These are phyloP conservation scores for Auxenochlorella pyrenoidosa DNA, from an alignment of 139 green algal genomes.

Conservation along the genomic window DNA sequence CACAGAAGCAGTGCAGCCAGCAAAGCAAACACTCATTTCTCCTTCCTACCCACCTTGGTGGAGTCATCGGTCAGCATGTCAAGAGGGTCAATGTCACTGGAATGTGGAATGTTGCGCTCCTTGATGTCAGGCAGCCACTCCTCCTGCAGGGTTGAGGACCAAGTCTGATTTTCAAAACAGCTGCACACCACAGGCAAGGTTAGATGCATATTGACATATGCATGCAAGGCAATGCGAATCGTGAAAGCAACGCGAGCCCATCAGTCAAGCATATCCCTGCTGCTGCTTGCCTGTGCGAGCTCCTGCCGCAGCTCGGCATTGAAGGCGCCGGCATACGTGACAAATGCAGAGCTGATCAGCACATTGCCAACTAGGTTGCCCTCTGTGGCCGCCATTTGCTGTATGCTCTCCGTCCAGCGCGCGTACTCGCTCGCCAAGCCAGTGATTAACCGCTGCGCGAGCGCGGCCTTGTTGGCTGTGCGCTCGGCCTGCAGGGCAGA, in stretches of 20 bases:
- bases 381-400: slow-evolving; percentile 66
- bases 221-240: too few relatives aligned
- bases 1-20: not conserved
- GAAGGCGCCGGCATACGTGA: slow-evolving; percentile 91
- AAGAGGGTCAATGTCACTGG: slow-evolving; percentile 57
- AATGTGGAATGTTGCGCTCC: slow-evolving; percentile 76
- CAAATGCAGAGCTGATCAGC: slow-evolving; percentile 85
- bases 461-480: slow-evolving; percentile 82
- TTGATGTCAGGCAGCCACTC: slow-evolving; percentile 86
- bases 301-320: slow-evolving; percentile 75
- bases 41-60: slow-evolving; percentile 49
- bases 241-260: too few relatives aligned
- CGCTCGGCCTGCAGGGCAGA: slow-evolving; percentile 74
- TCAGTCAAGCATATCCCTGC: not conserved
- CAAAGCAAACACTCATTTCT: not conserved
- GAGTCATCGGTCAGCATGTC: slow-evolving; percentile 70
- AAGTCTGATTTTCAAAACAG: not conserved
- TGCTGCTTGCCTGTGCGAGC: slow-evolving; percentile 14
- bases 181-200: too few relatives aligned
- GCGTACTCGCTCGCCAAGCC: slow-evolving; percentile 89
- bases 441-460: slow-evolving; percentile 91
- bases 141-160: slow-evolving; percentile 63
- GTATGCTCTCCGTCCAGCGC: slow-evolving; percentile 86
- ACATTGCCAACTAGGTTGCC: slow-evolving; percentile 80
- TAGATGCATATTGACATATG: too few relatives aligned